Conservation (phyloP, 768 basidiomycete genomes). For the Tephrocybe rancida region DNA sequence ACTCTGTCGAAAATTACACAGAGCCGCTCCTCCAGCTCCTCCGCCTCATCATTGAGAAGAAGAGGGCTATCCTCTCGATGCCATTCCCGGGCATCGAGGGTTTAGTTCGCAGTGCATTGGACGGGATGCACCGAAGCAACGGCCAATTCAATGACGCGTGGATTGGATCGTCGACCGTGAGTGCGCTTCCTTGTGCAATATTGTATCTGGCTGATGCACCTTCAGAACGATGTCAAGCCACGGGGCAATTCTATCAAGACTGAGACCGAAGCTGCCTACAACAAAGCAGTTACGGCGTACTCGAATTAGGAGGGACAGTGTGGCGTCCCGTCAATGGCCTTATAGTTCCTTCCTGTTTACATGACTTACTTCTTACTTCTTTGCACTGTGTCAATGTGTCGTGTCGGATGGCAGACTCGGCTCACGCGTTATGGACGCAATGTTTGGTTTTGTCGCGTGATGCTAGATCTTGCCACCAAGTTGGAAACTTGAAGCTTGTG, state of each 20-base stretch:
- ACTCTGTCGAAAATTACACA: constrained; percentile 15
- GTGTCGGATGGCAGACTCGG: too few relatives aligned
- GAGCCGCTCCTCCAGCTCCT: constrained; percentile 21
- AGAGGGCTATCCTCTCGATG: constrained; percentile 23
- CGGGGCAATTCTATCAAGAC: neutral
- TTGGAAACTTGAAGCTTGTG: too few relatives aligned
- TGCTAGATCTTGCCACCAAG: too few relatives aligned
- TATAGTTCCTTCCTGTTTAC: too few relatives aligned
- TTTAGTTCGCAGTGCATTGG: constrained; percentile 2
- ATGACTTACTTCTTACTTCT: too few relatives aligned
- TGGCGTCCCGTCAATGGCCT: too few relatives aligned
- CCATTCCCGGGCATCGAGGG: constrained; percentile 11
- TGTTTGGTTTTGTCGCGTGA: too few relatives aligned
- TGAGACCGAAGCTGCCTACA: constrained; percentile 3
- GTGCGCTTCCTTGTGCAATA: neutral
- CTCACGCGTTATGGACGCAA: too few relatives aligned
- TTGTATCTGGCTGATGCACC: neutral
- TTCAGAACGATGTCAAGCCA: constrained; percentile 1
- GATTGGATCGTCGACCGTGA: constrained; percentile 2
- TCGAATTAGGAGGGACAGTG: too few relatives aligned
- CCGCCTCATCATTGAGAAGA: constrained; percentile 24
- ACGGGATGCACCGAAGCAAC: neutral
- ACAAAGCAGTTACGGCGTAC: neutral
- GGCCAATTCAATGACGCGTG: neutral
- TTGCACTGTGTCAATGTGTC: too few relatives aligned